phyloP scores from a whole-genome alignment of 139 green algal species.

The Micractinium sp. region DNA sequence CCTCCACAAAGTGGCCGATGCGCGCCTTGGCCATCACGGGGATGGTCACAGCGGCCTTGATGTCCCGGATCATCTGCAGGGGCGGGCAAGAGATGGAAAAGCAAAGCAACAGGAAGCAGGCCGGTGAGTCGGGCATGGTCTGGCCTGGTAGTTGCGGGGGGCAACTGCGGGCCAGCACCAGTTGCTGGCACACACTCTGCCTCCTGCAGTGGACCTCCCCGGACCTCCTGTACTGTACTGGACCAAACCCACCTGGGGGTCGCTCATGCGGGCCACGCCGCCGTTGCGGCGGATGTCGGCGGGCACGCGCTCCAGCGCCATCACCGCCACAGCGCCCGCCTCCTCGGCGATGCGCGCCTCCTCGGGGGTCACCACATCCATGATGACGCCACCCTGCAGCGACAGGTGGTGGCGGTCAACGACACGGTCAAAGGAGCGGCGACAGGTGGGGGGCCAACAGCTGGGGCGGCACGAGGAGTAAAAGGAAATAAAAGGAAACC shows the following conservation, averaged over 20 bases:
- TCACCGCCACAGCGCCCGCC: slow-evolving; percentile 97
- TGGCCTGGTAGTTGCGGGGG: too few species aligned
- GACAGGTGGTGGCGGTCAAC: not conserved
- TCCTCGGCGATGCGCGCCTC: slow-evolving; percentile 99
- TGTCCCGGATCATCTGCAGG: slow-evolving; percentile 91
- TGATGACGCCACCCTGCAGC: slow-evolving; percentile 94
- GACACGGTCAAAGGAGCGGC: too few species aligned
- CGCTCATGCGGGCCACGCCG: slow-evolving; percentile 97
- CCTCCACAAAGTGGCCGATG: slow-evolving; percentile 99
- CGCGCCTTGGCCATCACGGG: slow-evolving; percentile 99
- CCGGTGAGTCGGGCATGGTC: not conserved
- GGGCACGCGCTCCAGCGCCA: slow-evolving; percentile 97
- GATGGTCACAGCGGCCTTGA: slow-evolving; percentile 98
- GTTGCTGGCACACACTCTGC: too few species aligned
- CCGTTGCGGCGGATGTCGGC: slow-evolving; percentile 97
- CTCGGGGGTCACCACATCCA: slow-evolving; percentile 98
- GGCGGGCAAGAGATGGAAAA: not conserved
- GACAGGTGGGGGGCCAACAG: too few species aligned
- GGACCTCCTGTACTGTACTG: too few species aligned
- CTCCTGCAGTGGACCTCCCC: too few species aligned
- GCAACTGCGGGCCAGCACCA: too few species aligned
- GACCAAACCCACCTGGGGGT: slow-evolving; percentile 65
- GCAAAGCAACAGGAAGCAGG: not conserved
- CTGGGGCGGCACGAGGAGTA: too few species aligned
- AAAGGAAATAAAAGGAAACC: too few species aligned